These are phyloP conservation scores for Mortierella sp. DNA, from an alignment of 371 early-diverging fungal species.

Conservation along the genomic window DNA sequence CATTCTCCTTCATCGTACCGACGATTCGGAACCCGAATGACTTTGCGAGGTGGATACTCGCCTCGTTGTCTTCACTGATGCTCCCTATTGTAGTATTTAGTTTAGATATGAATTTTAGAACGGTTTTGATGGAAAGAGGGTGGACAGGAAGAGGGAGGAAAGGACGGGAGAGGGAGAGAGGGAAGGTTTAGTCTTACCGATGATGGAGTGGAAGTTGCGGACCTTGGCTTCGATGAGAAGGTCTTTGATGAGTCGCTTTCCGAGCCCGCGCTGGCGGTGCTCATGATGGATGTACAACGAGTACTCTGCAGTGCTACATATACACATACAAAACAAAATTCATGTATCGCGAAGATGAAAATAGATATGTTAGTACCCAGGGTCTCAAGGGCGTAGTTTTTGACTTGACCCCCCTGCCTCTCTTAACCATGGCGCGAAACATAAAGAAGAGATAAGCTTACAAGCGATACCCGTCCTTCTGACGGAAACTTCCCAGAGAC, in stretches of 20 bases:
- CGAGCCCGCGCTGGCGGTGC: constrained; percentile 19
- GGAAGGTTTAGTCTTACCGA: constrained; percentile 12
- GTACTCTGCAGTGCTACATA: constrained; percentile 25
- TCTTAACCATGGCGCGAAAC: no score
- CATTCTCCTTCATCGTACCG: constrained; percentile 20
- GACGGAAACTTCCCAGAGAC: constrained; percentile 17
- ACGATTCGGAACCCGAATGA: constrained; percentile 30
- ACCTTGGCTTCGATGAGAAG: constrained; percentile 17
- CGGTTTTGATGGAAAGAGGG: no score
- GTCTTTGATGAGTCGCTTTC: constrained; percentile 17
- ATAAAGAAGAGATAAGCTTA: not conserved
- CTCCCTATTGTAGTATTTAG: constrained; percentile 5
- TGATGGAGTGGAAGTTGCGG: constrained; percentile 21
- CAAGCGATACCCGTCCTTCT: constrained; percentile 31
- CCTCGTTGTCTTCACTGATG: constrained; percentile 25
- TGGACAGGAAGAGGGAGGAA: not conserved
- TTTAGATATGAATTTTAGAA: no score
- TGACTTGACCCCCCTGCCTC: no score
- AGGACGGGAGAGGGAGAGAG: not conserved
- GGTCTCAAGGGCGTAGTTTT: no score
- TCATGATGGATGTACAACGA: constrained; percentile 31
- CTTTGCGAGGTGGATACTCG: constrained; percentile 12
- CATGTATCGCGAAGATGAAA: no score
- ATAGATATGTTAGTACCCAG: no score
- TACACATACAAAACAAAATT: not conserved